Base-by-base conservation (phyloP, 2,329 filamentous ascomycete genomes). In the Sphaerulina populicola region DNA sequence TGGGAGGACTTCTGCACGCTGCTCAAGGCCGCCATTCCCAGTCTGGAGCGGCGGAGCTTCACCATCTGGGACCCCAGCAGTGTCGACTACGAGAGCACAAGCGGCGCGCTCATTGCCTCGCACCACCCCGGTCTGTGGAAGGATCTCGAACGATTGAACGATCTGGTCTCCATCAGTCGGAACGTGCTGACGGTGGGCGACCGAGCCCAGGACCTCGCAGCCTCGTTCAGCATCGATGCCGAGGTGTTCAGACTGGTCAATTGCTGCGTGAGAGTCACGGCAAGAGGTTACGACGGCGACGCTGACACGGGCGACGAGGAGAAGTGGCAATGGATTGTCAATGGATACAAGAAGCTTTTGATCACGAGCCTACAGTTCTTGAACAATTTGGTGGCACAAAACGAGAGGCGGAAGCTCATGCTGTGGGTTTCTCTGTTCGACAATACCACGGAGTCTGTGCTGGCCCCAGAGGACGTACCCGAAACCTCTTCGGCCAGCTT, bases 391-490 rank as follows among this genome's bases (percentile, higher is more conserved):
- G 79, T 82, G 42, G 80, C 80, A 62, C 76, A 80, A 54, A 84
- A 84, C 58, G 80, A 84, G 66, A 74, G 80, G 53, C 71, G 79
- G 36, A 83, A 84, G 61, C 72, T 83, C 58, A 78, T 82, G 59
- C 72, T 84, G 2, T 84, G 80, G 80, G 67, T 83, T 35, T 77
- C 81, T 63, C 70, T 84, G 1, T 84, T 84, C 58, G 81, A 82
- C 46, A 55, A 57, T 31, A 55, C 47, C 21, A 63, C 70, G 6
- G 69, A 72, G 44, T 66, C 58, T 6, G 54, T 55, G 4, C 55
- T 60, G 27, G 52, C 55, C 14, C 58, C 57, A 18, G 60, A 62
- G 37, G 61, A 63, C 52, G 59, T 61, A 9, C 61, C 58, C 14
- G 61, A 63, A 36, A 62, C 58, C 15, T 59, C 58, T 43, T 59